phyloP scores from a whole-genome alignment of 2,329 filamentous ascomycete genomes.

The Ceratocystiopsis minuta region DNA sequence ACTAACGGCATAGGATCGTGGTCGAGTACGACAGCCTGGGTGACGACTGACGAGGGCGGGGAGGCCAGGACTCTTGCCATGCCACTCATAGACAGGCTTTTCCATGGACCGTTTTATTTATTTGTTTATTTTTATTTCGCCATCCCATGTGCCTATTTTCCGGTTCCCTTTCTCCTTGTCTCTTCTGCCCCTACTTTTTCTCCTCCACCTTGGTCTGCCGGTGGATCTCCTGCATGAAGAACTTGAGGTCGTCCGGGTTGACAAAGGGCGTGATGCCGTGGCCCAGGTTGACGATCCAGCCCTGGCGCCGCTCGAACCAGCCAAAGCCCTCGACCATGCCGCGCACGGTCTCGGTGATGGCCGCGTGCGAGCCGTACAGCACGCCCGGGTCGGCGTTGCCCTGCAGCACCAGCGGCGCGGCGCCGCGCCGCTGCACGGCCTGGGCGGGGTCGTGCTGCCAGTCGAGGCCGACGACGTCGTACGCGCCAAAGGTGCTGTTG shows the following conservation, averaged over 20 bases:
- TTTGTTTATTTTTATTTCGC: not conserved
- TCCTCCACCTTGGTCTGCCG: constrained; percentile 32
- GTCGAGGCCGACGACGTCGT: constrained; percentile 86
- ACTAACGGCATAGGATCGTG: constrained; percentile 7
- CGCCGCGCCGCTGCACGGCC: constrained; percentile 61
- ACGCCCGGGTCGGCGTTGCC: constrained; percentile 93
- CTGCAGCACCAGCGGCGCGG: constrained; percentile 62
- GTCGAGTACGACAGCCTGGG: constrained; percentile 10
- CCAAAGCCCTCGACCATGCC: constrained; percentile 76
- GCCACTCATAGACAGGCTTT: not conserved
- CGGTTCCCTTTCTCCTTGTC: not conserved
- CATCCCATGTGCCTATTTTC: not conserved
- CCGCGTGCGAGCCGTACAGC: constrained; percentile 65
- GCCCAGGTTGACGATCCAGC: constrained; percentile 94
- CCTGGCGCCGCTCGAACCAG: constrained; percentile 56
- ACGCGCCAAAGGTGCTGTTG: constrained; percentile 30
- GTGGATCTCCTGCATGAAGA: constrained; percentile 88
- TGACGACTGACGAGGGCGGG: not conserved
- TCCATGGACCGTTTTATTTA: not conserved
- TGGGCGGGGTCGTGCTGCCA: constrained; percentile 84
- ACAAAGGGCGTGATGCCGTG: constrained; percentile 93
- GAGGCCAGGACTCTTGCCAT: too few species aligned
- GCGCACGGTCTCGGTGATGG: constrained; percentile 68
- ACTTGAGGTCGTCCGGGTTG: constrained; percentile 79
- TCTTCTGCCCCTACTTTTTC: not conserved